Conservation (phyloP, 1,139 yeast species). For the Saccharomyces hybrid region DNA sequence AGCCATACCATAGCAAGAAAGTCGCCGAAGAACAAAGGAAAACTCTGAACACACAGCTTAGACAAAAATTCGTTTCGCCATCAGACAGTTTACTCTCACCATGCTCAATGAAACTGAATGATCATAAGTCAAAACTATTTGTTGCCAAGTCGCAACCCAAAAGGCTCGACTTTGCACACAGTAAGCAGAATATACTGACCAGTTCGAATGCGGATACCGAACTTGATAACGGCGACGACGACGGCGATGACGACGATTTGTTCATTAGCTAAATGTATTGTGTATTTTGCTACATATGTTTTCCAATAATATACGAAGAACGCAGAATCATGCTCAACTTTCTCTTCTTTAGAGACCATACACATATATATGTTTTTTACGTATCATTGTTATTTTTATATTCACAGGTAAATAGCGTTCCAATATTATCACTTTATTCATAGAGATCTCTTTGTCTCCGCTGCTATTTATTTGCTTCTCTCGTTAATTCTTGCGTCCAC, state of each 20-base stretch:
- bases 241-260: neutral
- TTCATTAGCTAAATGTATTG: neutral
- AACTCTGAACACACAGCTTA: slow-evolving; percentile 7
- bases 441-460: neutral
- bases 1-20: neutral
- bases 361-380: neutral
- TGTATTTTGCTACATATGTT: neutral
- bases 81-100: slow-evolving; percentile 52
- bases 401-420: neutral
- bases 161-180: slow-evolving; percentile 19
- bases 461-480: neutral
- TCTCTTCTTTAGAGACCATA: neutral
- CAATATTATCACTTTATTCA: neutral
- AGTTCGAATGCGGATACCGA: neutral
- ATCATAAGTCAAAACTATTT: slow-evolving; percentile 35
- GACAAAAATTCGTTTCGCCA: slow-evolving; percentile 42
- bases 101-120: slow-evolving; percentile 45
- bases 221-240: neutral
- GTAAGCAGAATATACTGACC: neutral
- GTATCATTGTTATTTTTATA: neutral
- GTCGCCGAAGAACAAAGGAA: slow-evolving; percentile 7
- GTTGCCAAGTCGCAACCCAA: slow-evolving; percentile 25
- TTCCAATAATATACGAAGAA: neutral
- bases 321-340: neutral
- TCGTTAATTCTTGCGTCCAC: slow-evolving; percentile 41